Conservation (phyloP, 139 green algal genomes). For the Chlamydomonas sp. region DNA sequence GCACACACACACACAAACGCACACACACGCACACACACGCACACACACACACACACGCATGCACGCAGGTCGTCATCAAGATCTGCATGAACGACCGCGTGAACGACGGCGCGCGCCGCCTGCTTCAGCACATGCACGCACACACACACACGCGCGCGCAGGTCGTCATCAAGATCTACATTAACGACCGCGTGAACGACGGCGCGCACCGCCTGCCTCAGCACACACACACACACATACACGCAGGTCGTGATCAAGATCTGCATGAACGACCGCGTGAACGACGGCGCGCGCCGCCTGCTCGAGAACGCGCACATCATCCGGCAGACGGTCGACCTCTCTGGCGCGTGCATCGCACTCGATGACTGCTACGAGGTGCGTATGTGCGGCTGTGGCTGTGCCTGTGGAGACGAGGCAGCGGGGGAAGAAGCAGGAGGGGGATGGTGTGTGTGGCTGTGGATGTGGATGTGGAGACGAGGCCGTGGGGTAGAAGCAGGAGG, state of each 20-base stretch:
- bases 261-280: conserved; percentile 51
- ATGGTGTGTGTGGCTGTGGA: not conserved
- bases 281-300: conserved; percentile 55
- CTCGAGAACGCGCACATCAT: conserved; percentile 67
- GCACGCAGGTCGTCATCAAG: conserved; percentile 36
- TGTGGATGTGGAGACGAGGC: not conserved
- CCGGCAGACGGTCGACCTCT: conserved; percentile 60
- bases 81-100: conserved; percentile 56
- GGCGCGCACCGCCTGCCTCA: conserved; percentile 65
- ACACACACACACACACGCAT: not conserved
- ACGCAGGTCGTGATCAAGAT: conserved; percentile 38
- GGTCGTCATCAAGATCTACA: conserved; percentile 42
- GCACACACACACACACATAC: conserved; percentile 54
- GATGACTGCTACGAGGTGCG: conserved; percentile 88
- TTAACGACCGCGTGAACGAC: conserved; percentile 46
- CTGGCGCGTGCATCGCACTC: conserved; percentile 67
- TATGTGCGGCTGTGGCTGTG: not conserved
- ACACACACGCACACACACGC: too few species aligned
- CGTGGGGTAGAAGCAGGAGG: not conserved
- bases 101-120: conserved; percentile 48
- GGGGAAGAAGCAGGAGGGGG: not conserved
- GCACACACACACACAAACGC: too few species aligned
- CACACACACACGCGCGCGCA: too few species aligned
- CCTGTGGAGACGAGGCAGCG: not conserved
- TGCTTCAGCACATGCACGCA: too few species aligned